Evolutionary conservation across 495 filamentous ascomycete genomes (phyloP).

Genomic region (Talaromyces wortmannii): DNA sequence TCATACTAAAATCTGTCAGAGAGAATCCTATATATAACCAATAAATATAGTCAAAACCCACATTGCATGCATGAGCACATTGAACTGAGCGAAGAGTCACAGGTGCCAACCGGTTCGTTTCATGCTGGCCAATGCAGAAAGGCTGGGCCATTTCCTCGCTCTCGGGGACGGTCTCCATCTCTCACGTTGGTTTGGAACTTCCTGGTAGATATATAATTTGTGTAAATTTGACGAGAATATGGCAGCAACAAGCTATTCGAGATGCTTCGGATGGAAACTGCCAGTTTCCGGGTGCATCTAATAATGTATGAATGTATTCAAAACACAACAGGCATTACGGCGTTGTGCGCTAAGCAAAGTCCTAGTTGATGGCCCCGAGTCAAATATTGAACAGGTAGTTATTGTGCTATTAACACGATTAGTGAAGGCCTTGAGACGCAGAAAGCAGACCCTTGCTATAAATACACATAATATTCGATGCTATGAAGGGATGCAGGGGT

Average conservation of each 20-base stretch:
- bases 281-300: neutral
- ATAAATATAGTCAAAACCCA: conserved; percentile 17
- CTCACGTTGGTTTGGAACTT: conserved; percentile 3
- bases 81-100: conserved; percentile 58
- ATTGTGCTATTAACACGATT: neutral
- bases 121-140: conserved; percentile 83
- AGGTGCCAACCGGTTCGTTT: conserved; percentile 53
- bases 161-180: conserved; percentile 36
- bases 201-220: too few species aligned
- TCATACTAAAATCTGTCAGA: conserved; percentile 61
- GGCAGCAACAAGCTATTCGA: too few species aligned
- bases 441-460: neutral
- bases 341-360: neutral
- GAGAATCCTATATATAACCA: neutral
- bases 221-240: too few species aligned
- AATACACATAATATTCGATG: neutral
- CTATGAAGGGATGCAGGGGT: neutral
- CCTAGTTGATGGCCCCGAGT: neutral
- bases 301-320: neutral
- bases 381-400: neutral
- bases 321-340: neutral
- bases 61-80: conserved; percentile 56
- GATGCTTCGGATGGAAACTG: too few species aligned
- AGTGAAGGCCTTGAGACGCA: neutral
- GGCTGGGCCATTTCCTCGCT: conserved; percentile 50